Conservation (phyloP, 2,329 filamentous ascomycete genomes). For the Pseudocercospora macadamiae region DNA sequence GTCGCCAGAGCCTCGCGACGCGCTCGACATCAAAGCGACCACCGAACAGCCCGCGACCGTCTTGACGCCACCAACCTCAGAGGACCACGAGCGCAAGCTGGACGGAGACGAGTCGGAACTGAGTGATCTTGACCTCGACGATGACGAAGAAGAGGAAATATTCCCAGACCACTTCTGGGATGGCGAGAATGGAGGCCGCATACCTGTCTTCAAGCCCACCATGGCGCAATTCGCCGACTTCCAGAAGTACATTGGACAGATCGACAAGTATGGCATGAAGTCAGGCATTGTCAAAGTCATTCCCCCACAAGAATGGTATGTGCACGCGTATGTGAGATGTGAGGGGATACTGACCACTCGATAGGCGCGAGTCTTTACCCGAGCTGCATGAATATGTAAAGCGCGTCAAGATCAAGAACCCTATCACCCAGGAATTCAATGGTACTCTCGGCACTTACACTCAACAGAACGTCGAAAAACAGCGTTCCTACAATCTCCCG, state of each 20-base stretch:
- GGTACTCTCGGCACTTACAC: constrained; percentile 94
- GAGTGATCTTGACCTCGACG: constrained; percentile 51
- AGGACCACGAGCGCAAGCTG: constrained; percentile 48
- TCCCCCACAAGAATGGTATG: constrained; percentile 89
- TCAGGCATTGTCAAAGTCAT: constrained; percentile 96
- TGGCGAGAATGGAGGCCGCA: constrained; percentile 60
- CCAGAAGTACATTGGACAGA: constrained; percentile 83
- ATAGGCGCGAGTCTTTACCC: constrained; percentile 70
- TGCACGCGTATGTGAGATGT: constrained; percentile 24
- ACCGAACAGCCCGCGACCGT: constrained; percentile 40
- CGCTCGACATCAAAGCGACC: constrained; percentile 31
- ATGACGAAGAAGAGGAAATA: constrained; percentile 60
- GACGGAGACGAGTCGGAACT: constrained; percentile 50
- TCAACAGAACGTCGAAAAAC: constrained; percentile 95
- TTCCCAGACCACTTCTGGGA: constrained; percentile 87
- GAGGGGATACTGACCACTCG: constrained; percentile 20
- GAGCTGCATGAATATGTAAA: constrained; percentile 84
- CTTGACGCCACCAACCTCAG: constrained; percentile 56
- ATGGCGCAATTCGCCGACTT: constrained; percentile 96
- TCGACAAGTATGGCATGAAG: constrained; percentile 95
- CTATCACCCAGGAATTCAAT: constrained; percentile 98
- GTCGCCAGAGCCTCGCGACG: constrained; percentile 31
- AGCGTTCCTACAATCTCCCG: constrained; percentile 91
- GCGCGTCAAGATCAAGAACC: constrained; percentile 89
- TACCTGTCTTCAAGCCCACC: constrained; percentile 92